These are phyloP conservation scores for Meyerozyma carpophila DNA, from an alignment of 1,139 yeast species.

Conservation along the genomic window DNA sequence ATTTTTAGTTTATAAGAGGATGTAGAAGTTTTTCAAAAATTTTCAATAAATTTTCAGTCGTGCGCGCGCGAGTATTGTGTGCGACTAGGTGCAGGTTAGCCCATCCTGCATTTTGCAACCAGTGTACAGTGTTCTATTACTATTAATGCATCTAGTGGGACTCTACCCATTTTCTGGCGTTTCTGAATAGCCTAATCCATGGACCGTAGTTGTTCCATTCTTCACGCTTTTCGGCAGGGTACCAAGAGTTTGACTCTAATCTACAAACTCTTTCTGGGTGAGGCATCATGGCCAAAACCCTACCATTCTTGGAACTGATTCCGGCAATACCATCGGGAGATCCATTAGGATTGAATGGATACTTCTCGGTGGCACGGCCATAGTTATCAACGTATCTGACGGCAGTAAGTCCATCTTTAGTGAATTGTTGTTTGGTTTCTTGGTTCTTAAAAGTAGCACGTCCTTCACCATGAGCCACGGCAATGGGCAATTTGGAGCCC, in stretches of 20 bases:
- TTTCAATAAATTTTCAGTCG: slow-evolving; percentile 1
- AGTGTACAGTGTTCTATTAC: background rate
- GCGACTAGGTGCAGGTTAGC: background rate
- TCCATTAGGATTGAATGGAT: slow-evolving; percentile 96
- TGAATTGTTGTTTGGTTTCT: slow-evolving; percentile 38
- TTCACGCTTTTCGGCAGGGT: slow-evolving; percentile 63
- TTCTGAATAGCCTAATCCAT: slow-evolving; percentile 90
- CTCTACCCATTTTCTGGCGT: slow-evolving; percentile 92
- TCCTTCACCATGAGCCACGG: slow-evolving; percentile 99
- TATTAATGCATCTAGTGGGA: slow-evolving; percentile 5
- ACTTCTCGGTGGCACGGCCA: slow-evolving; percentile 73
- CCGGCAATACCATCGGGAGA: slow-evolving; percentile 93
- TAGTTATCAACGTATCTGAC: slow-evolving; percentile 86
- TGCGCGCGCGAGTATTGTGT: background rate
- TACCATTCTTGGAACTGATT: slow-evolving; percentile 82
- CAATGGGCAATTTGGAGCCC: slow-evolving; percentile 89
- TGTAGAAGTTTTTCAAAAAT: slow-evolving; percentile 3
- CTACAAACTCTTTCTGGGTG: slow-evolving; percentile 96
- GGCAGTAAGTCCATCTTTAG: slow-evolving; percentile 49
- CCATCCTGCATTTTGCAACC: background rate
- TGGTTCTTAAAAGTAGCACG: slow-evolving; percentile 61
- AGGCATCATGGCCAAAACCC: slow-evolving; percentile 98
- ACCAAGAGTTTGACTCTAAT: slow-evolving; percentile 86
- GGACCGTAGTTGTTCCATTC: slow-evolving; percentile 80
- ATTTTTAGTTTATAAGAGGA: slow-evolving; percentile 21